Evolutionary conservation across 129 eudicot genomes (phyloP).

Genomic region (Flaveria ramosissima): DNA sequence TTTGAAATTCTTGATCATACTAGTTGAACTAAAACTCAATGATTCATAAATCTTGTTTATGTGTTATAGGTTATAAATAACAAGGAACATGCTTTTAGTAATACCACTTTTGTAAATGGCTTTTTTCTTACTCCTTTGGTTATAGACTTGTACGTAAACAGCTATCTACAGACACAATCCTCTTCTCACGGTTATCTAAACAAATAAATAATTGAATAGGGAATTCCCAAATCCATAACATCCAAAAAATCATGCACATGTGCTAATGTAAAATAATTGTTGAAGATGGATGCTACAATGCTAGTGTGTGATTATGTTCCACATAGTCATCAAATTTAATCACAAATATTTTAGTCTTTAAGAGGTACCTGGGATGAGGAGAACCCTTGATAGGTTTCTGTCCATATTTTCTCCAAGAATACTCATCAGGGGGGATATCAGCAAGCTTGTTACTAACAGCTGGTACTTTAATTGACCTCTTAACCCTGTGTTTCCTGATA

Average conservation of each 20-base stretch:
- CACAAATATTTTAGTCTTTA: background rate
- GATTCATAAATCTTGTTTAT: too few species aligned
- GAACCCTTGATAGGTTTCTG: conserved; percentile 99
- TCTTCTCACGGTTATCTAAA: too few species aligned
- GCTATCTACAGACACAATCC: too few species aligned
- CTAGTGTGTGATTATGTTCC: background rate
- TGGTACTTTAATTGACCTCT: conserved; percentile 93
- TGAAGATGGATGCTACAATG: background rate
- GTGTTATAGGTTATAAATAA: too few species aligned
- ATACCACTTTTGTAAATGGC: too few species aligned
- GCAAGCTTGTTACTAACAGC: conserved; percentile 96
- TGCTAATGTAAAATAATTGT: background rate
- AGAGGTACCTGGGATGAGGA: conserved; percentile 89
- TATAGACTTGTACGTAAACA: too few species aligned
- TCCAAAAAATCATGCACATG: background rate
- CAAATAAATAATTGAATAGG: too few species aligned
- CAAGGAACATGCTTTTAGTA: too few species aligned
- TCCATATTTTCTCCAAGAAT: conserved; percentile 98
- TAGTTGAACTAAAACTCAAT: too few species aligned
- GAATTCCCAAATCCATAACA: too few species aligned
- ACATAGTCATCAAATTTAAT: background rate
- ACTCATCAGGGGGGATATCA: conserved; percentile 96
- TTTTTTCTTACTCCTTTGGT: too few species aligned
- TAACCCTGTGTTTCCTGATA: conserved; percentile 83
- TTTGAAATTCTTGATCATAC: background rate